Base-by-base conservation (phyloP, 306 rosid genomes). In the Biancaea sappan region DNA sequence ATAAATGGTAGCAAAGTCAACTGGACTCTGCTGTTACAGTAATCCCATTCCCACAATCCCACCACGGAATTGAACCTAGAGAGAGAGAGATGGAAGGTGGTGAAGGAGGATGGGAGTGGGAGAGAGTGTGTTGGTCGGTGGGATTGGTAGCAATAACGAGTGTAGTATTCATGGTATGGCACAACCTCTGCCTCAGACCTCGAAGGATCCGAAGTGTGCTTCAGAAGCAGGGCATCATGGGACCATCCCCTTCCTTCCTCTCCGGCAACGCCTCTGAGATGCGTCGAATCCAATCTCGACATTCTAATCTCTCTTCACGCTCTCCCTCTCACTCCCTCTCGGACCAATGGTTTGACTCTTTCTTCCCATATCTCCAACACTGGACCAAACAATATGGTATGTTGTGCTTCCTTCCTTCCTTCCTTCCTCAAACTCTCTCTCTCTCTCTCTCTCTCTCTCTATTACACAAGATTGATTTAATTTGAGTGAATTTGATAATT, bases 311-410 rank as follows among this genome's bases (percentile, higher is more conserved):
- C n/a, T n/a, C 14, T 0, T 22, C 35, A 60, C 26, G 18, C 44
- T 0, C 44, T 15, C 3, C 22, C 16, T 8, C 38, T 13, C 6
- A n/a, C 14, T 59, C 41, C 16, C 2, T 15, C 6, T 16, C 69
- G 2, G 72, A 81, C 1, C 9, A 71, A 10, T 77, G 85, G 85
- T 4, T 60, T 50, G 14, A 0, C 50, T 77, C 79, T 50, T 18
- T 81, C 63, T 77, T 66, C 69, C 85, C 82, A 5, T 48, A 58
- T 25, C 71, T 81, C 11, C 82, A 81, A 19, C 21, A 37, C 1
- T 77, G 82, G 85, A 72, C 16, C n/a, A 71, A 81, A 41, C 72
- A 18, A 8, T 81, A 72, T 10, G 85, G 85, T 81, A 76, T 2
- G 22, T 26, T 51, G 1, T 18, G 1, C 4, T 4, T 3, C 26